These are phyloP conservation scores for Artemisia argyi DNA, from an alignment of 129 eudicot species.

Conservation along the genomic window DNA sequence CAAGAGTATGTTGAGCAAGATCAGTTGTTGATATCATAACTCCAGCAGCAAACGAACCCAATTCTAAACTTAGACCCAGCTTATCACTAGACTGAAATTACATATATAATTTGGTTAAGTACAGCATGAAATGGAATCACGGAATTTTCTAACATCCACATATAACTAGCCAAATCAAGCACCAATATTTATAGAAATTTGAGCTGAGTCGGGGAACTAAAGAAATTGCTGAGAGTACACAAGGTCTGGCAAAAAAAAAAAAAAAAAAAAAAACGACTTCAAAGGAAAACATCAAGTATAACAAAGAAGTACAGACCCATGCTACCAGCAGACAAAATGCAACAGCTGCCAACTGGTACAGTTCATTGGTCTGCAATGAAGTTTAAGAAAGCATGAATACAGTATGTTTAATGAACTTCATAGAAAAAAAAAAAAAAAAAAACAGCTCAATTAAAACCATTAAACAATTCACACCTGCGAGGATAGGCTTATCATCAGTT, in stretches of 20 bases:
- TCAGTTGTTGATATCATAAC: conserved; percentile 99
- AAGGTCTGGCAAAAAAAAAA: too few species aligned
- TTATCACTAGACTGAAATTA: conserved; percentile 89
- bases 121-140: not conserved
- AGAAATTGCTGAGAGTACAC: too few species aligned
- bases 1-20: conserved; percentile 98
- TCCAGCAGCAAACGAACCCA: conserved; percentile 99
- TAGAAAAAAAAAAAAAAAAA: not conserved
- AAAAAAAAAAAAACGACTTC: too few species aligned
- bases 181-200: too few species aligned
- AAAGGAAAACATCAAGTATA: conserved; percentile 1
- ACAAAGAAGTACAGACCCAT: conserved; percentile 67
- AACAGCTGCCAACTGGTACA: conserved; percentile 92
- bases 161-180: too few species aligned
- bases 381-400: conserved; percentile 16
- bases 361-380: conserved; percentile 91
- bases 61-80: conserved; percentile 93
- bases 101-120: conserved; percentile 17
- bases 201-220: too few species aligned
- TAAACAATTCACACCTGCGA: conserved; percentile 64
- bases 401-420: not conserved
- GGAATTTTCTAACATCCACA: not conserved
- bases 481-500: conserved; percentile 97
- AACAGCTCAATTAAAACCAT: not conserved
- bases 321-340: conserved; percentile 99